Evolutionary conservation across 1,284 basidiomycete species (phyloP).

Genomic region (Cutaneotrichosporon mucoides): DNA sequence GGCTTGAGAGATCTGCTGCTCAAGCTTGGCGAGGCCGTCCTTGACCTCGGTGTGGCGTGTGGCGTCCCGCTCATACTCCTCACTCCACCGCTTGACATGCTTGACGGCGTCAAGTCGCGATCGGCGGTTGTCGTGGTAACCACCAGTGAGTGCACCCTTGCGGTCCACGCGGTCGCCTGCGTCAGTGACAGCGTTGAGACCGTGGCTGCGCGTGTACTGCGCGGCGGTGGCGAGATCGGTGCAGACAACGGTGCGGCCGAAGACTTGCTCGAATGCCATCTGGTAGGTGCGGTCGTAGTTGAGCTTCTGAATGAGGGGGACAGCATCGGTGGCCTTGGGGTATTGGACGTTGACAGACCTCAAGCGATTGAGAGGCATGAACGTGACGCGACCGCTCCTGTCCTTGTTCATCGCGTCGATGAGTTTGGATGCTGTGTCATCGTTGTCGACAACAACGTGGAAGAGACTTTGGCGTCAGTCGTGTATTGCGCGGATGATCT

Average conservation of each 20-base stretch:
- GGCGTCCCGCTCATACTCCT: slow-evolving; percentile 65
- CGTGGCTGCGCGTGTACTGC: slow-evolving; percentile 89
- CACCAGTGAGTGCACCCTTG: slow-evolving; percentile 91
- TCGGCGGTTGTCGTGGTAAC: slow-evolving; percentile 86
- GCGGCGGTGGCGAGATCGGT: slow-evolving; percentile 86
- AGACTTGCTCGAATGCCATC: slow-evolving; percentile 88
- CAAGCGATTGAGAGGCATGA: slow-evolving; percentile 97
- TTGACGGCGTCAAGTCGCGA: slow-evolving; percentile 87
- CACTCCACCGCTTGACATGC: slow-evolving; percentile 69
- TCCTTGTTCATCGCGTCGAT: slow-evolving; percentile 90
- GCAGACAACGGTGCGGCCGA: slow-evolving; percentile 95
- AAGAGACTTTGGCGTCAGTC: slow-evolving; percentile 64
- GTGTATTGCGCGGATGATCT: slow-evolving; percentile 29
- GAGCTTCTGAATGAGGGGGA: slow-evolving; percentile 81
- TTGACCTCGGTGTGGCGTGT: slow-evolving; percentile 70
- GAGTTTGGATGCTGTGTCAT: slow-evolving; percentile 81
- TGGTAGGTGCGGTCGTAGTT: slow-evolving; percentile 66
- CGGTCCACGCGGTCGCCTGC: slow-evolving; percentile 98
- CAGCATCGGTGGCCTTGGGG: slow-evolving; percentile 80
- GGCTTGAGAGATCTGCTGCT: slow-evolving; percentile 80
- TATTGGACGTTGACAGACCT: slow-evolving; percentile 62
- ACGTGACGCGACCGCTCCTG: slow-evolving; percentile 89
- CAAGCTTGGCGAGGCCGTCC: slow-evolving; percentile 62
- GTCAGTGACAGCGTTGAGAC: slow-evolving; percentile 93
- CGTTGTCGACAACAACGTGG: slow-evolving; percentile 95